phyloP scores from a whole-genome alignment of 306 rosid genomes.

The Vigna nakashimae region DNA sequence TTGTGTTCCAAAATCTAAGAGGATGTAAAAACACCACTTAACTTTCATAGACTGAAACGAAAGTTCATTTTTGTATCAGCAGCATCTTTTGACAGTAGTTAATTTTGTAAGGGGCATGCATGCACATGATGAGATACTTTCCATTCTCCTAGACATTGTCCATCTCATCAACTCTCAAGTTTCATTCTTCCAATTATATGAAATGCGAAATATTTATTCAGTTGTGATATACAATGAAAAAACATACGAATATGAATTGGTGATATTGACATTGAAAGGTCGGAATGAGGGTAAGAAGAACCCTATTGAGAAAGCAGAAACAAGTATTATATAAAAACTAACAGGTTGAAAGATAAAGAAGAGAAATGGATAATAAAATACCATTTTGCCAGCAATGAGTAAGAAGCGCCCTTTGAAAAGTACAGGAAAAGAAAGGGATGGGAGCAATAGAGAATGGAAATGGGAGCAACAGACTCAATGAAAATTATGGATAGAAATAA shows the following conservation, averaged over 20 bases:
- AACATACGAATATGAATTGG: background rate
- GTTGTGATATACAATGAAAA: background rate
- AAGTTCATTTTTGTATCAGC: background rate
- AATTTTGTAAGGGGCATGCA: background rate
- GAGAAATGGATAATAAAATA: constrained; percentile 31
- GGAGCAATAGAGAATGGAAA: constrained; percentile 50
- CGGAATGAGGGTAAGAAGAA: background rate
- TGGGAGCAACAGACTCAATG: constrained; percentile 49
- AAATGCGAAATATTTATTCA: constrained; percentile 14
- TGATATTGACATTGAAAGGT: too few species aligned
- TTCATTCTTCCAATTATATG: constrained; percentile 19
- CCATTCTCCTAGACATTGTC: constrained; percentile 5
- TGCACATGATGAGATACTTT: background rate
- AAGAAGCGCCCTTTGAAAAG: constrained; percentile 65
- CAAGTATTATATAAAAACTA: background rate
- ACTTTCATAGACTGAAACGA: background rate
- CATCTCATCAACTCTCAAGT: constrained; percentile 5
- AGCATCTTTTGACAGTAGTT: background rate
- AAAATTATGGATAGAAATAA: constrained; percentile 45
- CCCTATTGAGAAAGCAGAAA: constrained; percentile 3
- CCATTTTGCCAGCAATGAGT: constrained; percentile 81
- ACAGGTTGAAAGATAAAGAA: background rate
- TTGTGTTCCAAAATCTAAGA: background rate
- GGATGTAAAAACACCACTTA: background rate
- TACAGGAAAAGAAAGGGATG: constrained; percentile 44